These are phyloP conservation scores for Pleurotus citrinopileatus DNA, from an alignment of 768 basidiomycete genomes.

Conservation along the genomic window DNA sequence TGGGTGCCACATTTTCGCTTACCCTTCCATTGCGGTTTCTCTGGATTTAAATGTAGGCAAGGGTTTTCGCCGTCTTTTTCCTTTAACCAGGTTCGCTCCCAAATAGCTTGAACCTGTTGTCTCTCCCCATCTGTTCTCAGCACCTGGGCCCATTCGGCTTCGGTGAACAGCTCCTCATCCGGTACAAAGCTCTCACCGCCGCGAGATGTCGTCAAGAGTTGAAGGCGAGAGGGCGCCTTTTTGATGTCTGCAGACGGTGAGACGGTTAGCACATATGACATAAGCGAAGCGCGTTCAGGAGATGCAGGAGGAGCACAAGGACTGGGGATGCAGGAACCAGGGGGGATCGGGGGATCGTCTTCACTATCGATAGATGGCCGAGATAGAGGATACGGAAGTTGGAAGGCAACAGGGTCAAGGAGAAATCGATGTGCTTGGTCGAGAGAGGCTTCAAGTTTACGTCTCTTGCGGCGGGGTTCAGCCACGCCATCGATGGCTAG, in stretches of 20 bases:
- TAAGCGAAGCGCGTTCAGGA: constrained; percentile 29
- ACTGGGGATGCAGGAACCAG: too few relatives aligned
- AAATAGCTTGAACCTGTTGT: constrained; percentile 29
- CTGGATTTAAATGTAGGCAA: constrained; percentile 8
- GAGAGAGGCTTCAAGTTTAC: constrained; percentile 30
- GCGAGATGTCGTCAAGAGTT: constrained; percentile 54
- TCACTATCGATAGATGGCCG: neutral
- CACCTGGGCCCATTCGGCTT: constrained; percentile 64
- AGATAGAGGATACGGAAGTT: constrained; percentile 17
- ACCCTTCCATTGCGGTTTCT: constrained; percentile 15
- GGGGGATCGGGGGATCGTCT: constrained; percentile 4
- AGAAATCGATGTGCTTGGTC: constrained; percentile 53
- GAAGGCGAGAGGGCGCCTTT: constrained; percentile 58
- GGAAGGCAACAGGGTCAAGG: constrained; percentile 50
- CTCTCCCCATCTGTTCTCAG: constrained; percentile 54
- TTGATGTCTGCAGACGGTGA: constrained; percentile 24
- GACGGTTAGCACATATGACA: constrained; percentile 55
- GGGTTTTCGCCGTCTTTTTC: constrained; percentile 19
- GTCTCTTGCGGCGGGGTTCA: constrained; percentile 24
- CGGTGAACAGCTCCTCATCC: constrained; percentile 72
- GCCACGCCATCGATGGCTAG: constrained; percentile 9
- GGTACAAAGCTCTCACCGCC: constrained; percentile 52
- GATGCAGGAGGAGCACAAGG: constrained; percentile 8
- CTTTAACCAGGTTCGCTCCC: constrained; percentile 29
- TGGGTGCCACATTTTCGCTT: constrained; percentile 20